Percentiles rank a stretch among this genome's conserved stretches.
These are phyloP conservation scores for Schizonepeta tenuifolia DNA, from an alignment of 257 asterid species.

Conservation along the genomic window DNA sequence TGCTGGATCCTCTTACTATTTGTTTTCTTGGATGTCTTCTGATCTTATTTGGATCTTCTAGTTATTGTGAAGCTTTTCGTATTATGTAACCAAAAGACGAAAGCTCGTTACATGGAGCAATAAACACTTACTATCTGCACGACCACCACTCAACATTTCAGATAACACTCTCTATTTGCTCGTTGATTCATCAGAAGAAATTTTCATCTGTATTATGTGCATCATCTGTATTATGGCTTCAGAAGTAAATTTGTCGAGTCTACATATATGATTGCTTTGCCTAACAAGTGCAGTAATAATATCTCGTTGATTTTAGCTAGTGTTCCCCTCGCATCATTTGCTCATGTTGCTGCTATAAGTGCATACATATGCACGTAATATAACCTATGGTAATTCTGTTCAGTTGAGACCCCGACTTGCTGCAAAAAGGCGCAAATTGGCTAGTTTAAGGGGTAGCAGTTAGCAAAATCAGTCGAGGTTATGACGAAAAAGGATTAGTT, in stretches of 20 bases:
- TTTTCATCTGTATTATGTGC: not conserved
- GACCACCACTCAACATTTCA: not conserved
- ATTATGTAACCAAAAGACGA: not conserved
- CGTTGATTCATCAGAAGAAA: not conserved
- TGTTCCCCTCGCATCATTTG: not conserved
- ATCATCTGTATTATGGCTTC: not conserved
- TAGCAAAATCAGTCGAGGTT: slow-evolving; percentile 26
- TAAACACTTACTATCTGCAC: not conserved
- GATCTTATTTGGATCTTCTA: slow-evolving; percentile 5
- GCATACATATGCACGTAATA: not conserved
- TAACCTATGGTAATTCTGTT: slow-evolving; percentile 18
- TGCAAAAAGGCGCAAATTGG: slow-evolving; percentile 60
- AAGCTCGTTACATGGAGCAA: not conserved
- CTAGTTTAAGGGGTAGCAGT: slow-evolving; percentile 40
- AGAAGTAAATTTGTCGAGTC: too few relatives aligned
- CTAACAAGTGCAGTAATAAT: not conserved
- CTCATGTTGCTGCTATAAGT: not conserved
- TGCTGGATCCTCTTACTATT: not conserved
- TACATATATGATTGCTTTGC: too few relatives aligned
- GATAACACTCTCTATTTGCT: not conserved
- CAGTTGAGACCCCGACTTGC: slow-evolving; percentile 75
- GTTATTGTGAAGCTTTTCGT: not conserved
- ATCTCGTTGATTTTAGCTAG: not conserved
- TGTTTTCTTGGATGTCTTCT: not conserved
- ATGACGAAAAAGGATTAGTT: not conserved